Base-by-base conservation (phyloP, 306 rosid genomes). In the Cucurbita maxima region DNA sequence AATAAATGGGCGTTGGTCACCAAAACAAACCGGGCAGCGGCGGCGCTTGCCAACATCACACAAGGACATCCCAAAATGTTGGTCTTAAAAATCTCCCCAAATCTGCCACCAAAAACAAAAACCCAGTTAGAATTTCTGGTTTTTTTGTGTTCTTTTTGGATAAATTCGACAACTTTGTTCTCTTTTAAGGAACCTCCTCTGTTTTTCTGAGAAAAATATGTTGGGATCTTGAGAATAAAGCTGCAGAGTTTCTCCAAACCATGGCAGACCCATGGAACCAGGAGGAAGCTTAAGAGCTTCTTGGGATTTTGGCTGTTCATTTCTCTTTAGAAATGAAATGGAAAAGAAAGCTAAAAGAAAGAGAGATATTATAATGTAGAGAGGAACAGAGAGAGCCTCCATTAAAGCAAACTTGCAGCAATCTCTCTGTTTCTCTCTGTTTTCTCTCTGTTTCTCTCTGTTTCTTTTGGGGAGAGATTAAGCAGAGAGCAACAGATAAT, bases 261-360 rank as follows among this genome's bases (percentile, higher is more conserved):
- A 88, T 77, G 96, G 96, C 96, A 90, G 87, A 25, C 98, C 98
- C 93, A 88, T 78, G 78, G 96, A 88, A 25, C 98, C 98, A 3
- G 98, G 96, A 30, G 98, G 96, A 70, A 88, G 93, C 77, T 86
- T 82, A 20, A 81, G 50, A 14, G 19, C 6, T 10, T 4, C 38
- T 52, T 50, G 10, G 15, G 59, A 44, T 47, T 74, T 76, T 36
- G 12, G 70, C 40, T 53, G 75, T 8, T 52, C 75, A 8, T 16
- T 62, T 78, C 80, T 83, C 75, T 58, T 86, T 48, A 79, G 69
- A 47, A 50, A 50, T 50, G 78, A 78, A 51, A 63, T 81, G 68
- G 84, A 69, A 34, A 86, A 14, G 54, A 50, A 78, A 54, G 61
- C 34, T 3, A 81, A 87, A 81, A 88, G 76, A 60, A 81, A 71